Conservation (phyloP, 306 rosid genomes). For the Herpetospermum pedunculosum region DNA sequence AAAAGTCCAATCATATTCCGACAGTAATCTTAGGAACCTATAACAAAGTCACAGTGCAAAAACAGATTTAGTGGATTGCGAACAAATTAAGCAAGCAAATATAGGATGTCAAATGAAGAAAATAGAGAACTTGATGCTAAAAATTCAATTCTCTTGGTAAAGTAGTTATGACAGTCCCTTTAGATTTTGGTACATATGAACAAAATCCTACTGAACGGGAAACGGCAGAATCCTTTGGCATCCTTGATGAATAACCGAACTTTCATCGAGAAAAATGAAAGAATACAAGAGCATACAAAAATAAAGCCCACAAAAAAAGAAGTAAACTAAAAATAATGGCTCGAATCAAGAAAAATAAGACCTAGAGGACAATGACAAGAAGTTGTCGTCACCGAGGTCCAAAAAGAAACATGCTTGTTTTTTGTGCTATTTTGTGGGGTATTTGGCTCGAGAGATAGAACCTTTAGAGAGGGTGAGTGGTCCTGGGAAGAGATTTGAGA, state of each 20-base stretch:
- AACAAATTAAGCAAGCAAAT: neutral
- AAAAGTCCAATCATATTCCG: slow-evolving; percentile 80
- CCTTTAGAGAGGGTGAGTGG: neutral
- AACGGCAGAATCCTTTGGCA: neutral
- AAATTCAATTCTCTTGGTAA: neutral
- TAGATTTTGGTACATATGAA: neutral
- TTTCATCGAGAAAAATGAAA: neutral
- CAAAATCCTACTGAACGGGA: neutral
- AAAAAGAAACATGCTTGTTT: too few species aligned
- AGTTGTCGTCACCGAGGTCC: neutral
- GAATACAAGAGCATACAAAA: neutral
- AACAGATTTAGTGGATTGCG: neutral
- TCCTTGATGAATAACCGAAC: neutral
- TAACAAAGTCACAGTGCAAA: neutral
- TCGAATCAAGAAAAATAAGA: neutral
- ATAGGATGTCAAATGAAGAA: neutral
- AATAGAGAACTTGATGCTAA: neutral
- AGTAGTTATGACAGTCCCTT: neutral
- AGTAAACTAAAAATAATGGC: neutral
- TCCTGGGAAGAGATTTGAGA: neutral
- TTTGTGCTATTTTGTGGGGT: too few species aligned
- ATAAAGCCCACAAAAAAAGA: neutral
- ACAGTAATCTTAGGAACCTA: slow-evolving; percentile 73
- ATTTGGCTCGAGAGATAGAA: too few species aligned
- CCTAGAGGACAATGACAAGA: neutral